Evolutionary conservation across 2,329 filamentous ascomycete species (phyloP), one percentile per base, ranked within the genome.

Genomic region (Cryphonectria japonica): DNA sequence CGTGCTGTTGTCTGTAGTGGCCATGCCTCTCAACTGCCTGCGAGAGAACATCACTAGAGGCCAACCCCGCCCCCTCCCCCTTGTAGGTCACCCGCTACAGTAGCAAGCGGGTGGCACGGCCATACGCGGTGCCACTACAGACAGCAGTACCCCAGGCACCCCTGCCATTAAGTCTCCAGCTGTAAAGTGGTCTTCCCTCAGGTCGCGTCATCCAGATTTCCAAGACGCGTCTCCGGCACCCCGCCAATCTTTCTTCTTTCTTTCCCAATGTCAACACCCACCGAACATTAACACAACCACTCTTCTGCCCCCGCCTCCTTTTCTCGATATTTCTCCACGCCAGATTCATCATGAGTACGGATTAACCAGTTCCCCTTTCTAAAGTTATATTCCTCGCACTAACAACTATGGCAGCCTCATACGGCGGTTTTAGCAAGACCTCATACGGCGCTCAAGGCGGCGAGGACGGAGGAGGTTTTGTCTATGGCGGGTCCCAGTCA

Each of bases 401-500:
- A 34, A 73, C 39, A 39, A 59, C 9, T 7, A 64, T 43, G 14
- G 52, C 71, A 86, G 82, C 83, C 81, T 84, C 85, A 74, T 88
- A 87, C 82, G 82, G 80, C 72, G 83, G 83, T 75, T 87, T 83
- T 79, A 75, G 80, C 75, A 83, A 81, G 77, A 79, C 82, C n/a
- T 77, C 81, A 72, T 88, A 87, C 77, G 86, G 87, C 75, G 85
- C 82, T 72, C 83, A 86, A 76, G 87, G 86, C 74, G 88, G 84
- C 78, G 87, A 88, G 71, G 87, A 88, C 75, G 87, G 85, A 62
- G 89, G 89, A 75, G 89, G 89, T 69, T 91, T 90, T 81, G 82
- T 90, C 74, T 85, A 82, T 72, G 85, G 85, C 70, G 88, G 86
- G 72, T 89, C 88, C 7, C 89, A 91, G 78, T 81, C 83, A 74